These are phyloP conservation scores for Tolypocladium tundrense DNA, from an alignment of 2,329 filamentous ascomycete species.

Conservation along the genomic window DNA sequence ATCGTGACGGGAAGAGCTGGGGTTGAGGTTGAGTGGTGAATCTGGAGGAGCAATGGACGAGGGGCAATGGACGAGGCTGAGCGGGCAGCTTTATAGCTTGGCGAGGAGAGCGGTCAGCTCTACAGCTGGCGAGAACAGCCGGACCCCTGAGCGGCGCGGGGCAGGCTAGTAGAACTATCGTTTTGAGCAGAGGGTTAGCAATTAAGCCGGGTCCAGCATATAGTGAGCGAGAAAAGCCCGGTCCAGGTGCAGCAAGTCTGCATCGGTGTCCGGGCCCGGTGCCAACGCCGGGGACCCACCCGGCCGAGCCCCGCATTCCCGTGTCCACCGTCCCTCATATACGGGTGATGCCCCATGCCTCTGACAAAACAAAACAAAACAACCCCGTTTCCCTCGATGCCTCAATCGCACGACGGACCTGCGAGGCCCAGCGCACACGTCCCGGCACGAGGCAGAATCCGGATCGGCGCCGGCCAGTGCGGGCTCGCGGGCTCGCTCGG, in stretches of 20 bases:
- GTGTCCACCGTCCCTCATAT: not conserved
- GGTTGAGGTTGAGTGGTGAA: not conserved
- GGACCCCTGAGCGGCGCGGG: not conserved
- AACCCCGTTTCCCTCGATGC: not conserved
- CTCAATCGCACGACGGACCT: not conserved
- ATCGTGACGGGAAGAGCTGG: constrained; percentile 12
- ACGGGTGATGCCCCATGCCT: not conserved
- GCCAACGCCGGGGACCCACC: not conserved
- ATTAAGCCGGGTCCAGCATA: not conserved
- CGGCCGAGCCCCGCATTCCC: not conserved
- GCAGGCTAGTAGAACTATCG: not conserved
- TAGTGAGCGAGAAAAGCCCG: not conserved
- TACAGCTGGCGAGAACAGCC: not conserved
- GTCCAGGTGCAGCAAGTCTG: not conserved
- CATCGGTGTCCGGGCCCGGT: not conserved
- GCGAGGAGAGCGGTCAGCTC: not conserved
- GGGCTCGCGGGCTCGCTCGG: too few species aligned
- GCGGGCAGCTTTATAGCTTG: not conserved
- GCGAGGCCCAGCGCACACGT: not conserved
- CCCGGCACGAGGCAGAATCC: not conserved
- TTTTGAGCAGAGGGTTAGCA: not conserved
- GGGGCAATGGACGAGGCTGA: not conserved
- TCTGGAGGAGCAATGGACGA: not conserved
- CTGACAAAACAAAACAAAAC: not conserved
- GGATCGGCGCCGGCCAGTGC: too few species aligned